Conservation (phyloP, 108 stramenopile species). For the Fragilaria radians region DNA sequence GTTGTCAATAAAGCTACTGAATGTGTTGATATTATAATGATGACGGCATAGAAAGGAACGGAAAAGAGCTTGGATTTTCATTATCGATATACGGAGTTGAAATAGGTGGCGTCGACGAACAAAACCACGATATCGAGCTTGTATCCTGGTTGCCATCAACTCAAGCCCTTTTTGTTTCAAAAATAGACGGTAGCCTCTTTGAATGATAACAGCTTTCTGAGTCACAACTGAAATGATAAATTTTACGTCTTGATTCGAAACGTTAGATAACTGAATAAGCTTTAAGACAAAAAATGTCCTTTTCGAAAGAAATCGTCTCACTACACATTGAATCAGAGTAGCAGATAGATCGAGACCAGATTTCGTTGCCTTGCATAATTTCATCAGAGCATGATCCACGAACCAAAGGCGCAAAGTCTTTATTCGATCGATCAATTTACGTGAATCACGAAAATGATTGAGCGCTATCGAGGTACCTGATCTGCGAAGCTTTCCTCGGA, state of each 20-base stretch:
- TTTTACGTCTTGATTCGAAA: no score
- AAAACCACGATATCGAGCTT: background rate
- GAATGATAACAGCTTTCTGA: no score
- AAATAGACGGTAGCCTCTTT: background rate
- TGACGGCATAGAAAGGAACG: no score
- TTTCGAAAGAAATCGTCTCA: background rate
- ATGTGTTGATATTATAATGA: no score
- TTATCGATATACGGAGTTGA: background rate
- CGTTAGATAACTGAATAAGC: no score
- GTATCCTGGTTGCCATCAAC: background rate
- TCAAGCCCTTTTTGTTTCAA: background rate
- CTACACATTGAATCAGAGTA: background rate
- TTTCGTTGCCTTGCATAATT: background rate
- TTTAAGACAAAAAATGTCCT: background rate
- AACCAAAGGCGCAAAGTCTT: background rate
- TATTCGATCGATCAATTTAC: background rate
- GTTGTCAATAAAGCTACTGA: no score
- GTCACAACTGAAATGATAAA: no score
- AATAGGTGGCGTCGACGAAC: background rate
- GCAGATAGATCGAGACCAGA: background rate
- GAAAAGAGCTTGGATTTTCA: background rate
- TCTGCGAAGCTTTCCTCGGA: slow-evolving; percentile 20
- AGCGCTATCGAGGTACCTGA: slow-evolving; percentile 18
- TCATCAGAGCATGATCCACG: background rate
- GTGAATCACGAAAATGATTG: slow-evolving; percentile 13